Percentiles rank a stretch among this genome's conserved stretches.
Evolutionary conservation across 148 eudicot species (phyloP).

Genomic region (Rhododendron molle): DNA sequence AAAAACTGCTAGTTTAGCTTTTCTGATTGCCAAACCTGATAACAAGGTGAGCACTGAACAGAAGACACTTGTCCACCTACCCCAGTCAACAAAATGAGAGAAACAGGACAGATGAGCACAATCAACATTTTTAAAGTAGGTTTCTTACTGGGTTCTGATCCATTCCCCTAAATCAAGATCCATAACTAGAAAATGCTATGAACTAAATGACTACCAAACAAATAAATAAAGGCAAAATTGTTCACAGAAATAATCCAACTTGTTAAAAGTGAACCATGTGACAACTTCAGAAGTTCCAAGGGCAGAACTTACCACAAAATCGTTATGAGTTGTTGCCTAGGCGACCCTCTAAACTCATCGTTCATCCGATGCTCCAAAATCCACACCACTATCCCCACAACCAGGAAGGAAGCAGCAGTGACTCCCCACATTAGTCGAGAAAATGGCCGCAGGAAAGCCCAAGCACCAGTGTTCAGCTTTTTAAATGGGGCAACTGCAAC

Average conservation of each 20-base stretch:
- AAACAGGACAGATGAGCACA: neutral
- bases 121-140: neutral
- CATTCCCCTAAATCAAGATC: neutral
- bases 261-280: neutral
- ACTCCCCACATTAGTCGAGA: constrained; percentile 75
- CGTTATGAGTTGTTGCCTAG: constrained; percentile 69
- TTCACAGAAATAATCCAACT: neutral
- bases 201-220: neutral
- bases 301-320: constrained; percentile 67
- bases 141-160: neutral
- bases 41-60: neutral
- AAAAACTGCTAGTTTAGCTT: neutral
- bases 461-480: constrained; percentile 62
- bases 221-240: neutral
- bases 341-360: constrained; percentile 90
- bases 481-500: constrained; percentile 79
- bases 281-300: neutral
- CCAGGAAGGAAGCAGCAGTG: constrained; percentile 62
- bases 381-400: constrained; percentile 88
- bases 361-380: constrained; percentile 85
- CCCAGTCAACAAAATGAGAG: neutral
- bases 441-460: constrained; percentile 88
- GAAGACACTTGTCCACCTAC: neutral
- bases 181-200: neutral
- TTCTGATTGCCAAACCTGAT: neutral